Evolutionary conservation across 768 basidiomycete genomes (phyloP).

Genomic region (Leccinum obscurum): DNA sequence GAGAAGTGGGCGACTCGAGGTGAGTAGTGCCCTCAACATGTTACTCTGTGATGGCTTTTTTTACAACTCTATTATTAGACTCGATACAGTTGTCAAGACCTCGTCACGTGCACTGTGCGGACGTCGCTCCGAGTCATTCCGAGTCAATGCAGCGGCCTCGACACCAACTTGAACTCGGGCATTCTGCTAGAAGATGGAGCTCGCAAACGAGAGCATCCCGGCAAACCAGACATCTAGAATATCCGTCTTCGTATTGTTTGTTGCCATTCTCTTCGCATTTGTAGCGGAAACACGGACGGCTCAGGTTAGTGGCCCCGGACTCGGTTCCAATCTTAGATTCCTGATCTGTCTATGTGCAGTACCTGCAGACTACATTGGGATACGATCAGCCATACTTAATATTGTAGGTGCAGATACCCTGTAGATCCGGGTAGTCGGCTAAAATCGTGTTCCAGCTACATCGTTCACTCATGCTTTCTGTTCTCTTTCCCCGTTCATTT

Average conservation of each 20-base stretch:
- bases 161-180: not conserved
- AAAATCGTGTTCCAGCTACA: constrained; percentile 52
- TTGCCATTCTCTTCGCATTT: constrained; percentile 64
- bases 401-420: constrained; percentile 54
- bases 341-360: constrained; percentile 42
- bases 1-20: constrained; percentile 62
- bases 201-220: not conserved
- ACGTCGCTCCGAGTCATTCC: not conserved
- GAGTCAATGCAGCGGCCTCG: not conserved
- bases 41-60: not conserved
- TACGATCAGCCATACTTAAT: constrained; percentile 90
- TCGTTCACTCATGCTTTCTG: constrained; percentile 81
- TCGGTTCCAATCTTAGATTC: not conserved
- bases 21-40: constrained; percentile 61
- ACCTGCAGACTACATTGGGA: constrained; percentile 72
- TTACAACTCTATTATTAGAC: not conserved
- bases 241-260: constrained; percentile 55
- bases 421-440: not conserved
- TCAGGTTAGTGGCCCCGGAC: constrained; percentile 49
- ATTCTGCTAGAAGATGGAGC: constrained; percentile 7
- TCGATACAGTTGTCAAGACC: not conserved
- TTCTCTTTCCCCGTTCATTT: constrained; percentile 85
- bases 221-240: constrained; percentile 32
- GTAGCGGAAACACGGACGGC: constrained; percentile 75
- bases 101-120: constrained; percentile 14